phyloP scores from a whole-genome alignment of 2,329 filamentous ascomycete species.

The Gnomoniopsis sp. region DNA sequence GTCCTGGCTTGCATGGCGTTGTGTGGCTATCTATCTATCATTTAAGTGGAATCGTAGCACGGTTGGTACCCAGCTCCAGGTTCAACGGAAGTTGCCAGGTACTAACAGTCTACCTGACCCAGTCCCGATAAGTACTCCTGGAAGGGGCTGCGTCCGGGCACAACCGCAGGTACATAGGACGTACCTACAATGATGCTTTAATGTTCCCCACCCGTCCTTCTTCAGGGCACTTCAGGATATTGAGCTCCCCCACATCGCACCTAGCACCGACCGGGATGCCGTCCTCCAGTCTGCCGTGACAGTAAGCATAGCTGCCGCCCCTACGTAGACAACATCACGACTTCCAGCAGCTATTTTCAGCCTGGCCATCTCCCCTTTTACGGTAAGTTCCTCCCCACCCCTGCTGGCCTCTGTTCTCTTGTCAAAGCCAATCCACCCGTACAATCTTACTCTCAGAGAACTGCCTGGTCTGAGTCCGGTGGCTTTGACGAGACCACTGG shows the following conservation, averaged over 20 bases:
- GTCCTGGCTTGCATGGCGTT: conserved; percentile 2
- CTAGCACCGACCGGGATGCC: no score
- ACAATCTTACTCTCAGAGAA: not conserved
- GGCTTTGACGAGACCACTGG: conserved; percentile 1
- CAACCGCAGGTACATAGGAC: not conserved
- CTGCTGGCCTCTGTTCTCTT: not conserved
- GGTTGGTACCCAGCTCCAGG: not conserved
- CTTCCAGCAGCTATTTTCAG: not conserved
- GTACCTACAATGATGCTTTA: not conserved
- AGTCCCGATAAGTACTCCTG: not conserved
- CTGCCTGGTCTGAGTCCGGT: not conserved
- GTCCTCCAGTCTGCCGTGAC: not conserved
- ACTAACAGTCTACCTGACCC: no score
- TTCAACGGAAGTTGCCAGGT: no score
- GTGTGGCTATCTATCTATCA: not conserved
- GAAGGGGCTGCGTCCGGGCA: not conserved
- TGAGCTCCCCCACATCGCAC: conserved; percentile 1
- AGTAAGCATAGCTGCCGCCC: not conserved
- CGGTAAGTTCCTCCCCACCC: not conserved
- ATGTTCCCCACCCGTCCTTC: not conserved
- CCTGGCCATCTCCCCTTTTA: not conserved
- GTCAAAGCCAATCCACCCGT: not conserved
- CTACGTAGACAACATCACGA: conserved; percentile 2
- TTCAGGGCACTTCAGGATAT: not conserved
- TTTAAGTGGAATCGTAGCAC: not conserved